Evolutionary conservation across 176 grass and related monocot species (phyloP), one percentile per base, ranked within the genome.

Genomic region (Hyparrhenia diplandra): DNA sequence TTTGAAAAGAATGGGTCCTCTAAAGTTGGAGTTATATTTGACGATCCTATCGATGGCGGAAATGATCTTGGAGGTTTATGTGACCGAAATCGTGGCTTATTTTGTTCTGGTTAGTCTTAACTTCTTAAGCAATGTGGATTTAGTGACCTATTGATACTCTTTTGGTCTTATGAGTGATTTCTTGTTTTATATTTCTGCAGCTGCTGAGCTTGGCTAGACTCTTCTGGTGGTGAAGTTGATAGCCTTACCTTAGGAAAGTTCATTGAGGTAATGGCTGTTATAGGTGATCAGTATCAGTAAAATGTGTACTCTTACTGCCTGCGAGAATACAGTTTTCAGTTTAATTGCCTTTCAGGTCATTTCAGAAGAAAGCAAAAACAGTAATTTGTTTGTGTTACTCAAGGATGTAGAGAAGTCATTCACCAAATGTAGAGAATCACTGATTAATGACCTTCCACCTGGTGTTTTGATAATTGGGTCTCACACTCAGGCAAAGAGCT

Each of bases 51-150:
- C 25, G 55, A 57, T 65, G 73, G 77, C 69, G 89, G 89, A 55
- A 90, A 91, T 81, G 89, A 90, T 85, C 92, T 95, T 80, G 87
- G 92, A 60, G 92, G 92, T 45, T 80, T 95, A 59, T 95, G 92
- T 3, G 92, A 95, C 12, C 64, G 74, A 82, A 82, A 88, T 73
- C 92, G 87, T 69, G 92, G 92, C 66, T 90, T 87, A 69, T 95
- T 89, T 64, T 95, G 89, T 74, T 21, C 73, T 83, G 88, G 90
- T 97, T 75, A 83, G 75, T 67, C 61, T 64, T 23, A 83, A 54
- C 66, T 76, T 84, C 63, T 32, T 42, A 13, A 58, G 31, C 57
- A 49, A 31, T 30, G 0, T 18, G 3, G 11, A 40, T 34, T 64
- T 73, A 8, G 30, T 64, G 28, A 37, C 41, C 13, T 11, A 30